Evolutionary conservation across 371 early-diverging fungal genomes (phyloP), one percentile per base, ranked within the genome.

Genomic region (Cokeromyces recurvatus): DNA sequence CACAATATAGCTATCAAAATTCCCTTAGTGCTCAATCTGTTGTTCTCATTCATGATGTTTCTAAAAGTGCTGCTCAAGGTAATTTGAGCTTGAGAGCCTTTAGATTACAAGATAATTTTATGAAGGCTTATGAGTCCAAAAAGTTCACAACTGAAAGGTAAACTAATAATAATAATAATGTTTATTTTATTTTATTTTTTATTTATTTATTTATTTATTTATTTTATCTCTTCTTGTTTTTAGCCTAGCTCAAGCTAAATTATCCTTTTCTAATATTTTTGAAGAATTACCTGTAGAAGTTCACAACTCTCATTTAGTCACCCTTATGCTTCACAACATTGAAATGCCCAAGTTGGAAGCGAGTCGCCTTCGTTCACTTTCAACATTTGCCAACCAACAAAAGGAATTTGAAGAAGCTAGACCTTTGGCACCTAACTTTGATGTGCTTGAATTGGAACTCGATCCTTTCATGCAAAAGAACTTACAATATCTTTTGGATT

Each of bases 31-130:
- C 81, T 40, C 86, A 94, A 59, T 82, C 89, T 42, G 90, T 94
- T 39, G 89, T 93, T 24, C 81, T 97, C 55, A 86, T 95, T 47
- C 92, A 95, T 64, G 95, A 95, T 65, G 90, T 89, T 32, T 78
- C 87, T 39, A 83, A 86, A 66, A 82, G 89, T 44, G 58, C 86
- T 48, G 76, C 76, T 32, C 87, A 90, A 59, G 92, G 95, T 41
- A 91, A 91, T 72, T 73, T 95, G 43, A 81, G 81, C 56, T 70
- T 97, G 38, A 80, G 90, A 34, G 96, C 95, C 23, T 86, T 93
- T 64, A 85, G 96, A 39, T 81, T 97, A 52, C 82, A 84, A 24
- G 84, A 91, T 43, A 65, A 66, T 8, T 95, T 94, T 57, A 84
- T 94, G 87, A 85, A 84, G 62, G 71, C 92, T 44, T 90, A 87